Evolutionary conservation across 2,329 filamentous ascomycete species (phyloP).

Genomic region (Myotisia sp.): DNA sequence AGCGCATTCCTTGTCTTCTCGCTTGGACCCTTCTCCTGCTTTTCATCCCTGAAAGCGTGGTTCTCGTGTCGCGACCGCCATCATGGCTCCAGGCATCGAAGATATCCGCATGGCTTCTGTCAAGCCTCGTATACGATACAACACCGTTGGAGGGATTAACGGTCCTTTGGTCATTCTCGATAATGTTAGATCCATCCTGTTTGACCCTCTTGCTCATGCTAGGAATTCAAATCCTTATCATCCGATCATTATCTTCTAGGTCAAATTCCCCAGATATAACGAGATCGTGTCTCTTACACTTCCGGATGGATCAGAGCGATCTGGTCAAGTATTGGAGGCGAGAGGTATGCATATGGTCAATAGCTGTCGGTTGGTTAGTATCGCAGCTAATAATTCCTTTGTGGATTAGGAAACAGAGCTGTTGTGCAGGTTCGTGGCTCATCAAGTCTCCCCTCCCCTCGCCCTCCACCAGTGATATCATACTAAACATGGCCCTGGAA

Average conservation of each 20-base stretch:
- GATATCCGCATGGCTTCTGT: conserved; percentile 39
- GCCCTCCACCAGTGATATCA: too few species aligned
- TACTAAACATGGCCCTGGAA: conserved; percentile 5
- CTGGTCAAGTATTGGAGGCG: conserved; percentile 92
- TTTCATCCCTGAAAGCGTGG: not conserved
- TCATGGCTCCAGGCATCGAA: conserved; percentile 29
- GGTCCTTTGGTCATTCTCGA: conserved; percentile 94
- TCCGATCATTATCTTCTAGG: conserved; percentile 38
- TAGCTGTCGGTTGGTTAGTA: not conserved
- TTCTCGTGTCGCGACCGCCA: conserved; percentile 5
- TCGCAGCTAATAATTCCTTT: conserved; percentile 3
- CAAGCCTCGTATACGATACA: conserved; percentile 73
- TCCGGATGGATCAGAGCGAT: conserved; percentile 84
- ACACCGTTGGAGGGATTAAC: conserved; percentile 96
- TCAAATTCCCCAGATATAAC: conserved; percentile 96
- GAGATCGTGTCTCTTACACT: conserved; percentile 95
- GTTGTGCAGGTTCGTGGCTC: conserved; percentile 73
- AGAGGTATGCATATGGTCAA: conserved; percentile 51
- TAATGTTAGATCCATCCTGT: conserved; percentile 49
- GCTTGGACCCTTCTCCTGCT: not conserved
- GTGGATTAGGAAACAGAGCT: conserved; percentile 61
- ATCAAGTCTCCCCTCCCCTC: too few species aligned
- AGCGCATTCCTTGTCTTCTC: not conserved
- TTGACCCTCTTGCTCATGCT: not conserved
- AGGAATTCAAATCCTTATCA: not conserved